Evolutionary conservation across 164 flowering plant species (phyloP), one percentile per base, ranked within the genome.

Genomic region (Aristolochia fimbriata): DNA sequence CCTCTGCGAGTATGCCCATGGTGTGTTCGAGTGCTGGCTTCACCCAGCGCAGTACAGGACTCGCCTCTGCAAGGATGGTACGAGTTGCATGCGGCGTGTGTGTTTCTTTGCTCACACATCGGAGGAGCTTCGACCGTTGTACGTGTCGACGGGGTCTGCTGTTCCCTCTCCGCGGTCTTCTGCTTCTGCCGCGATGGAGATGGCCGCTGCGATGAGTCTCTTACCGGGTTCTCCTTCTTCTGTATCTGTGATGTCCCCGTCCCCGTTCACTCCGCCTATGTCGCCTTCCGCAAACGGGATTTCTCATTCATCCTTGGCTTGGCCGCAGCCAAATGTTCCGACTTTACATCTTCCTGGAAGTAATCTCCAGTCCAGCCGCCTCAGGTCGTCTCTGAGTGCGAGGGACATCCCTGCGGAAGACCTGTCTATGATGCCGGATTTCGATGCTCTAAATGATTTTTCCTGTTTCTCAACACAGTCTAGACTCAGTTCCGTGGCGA

Each of bases 11-110:
- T 92, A 92, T 77, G 98, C 96, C 13, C 98, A 92, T 68, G 98
- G 96, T 10, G 98, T 92, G 51, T 92, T 92, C 59, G 98, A 92
- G 74, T 83, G 96, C 63, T 92, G 98, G 98, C 83, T 92, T 7
- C 98, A 92, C 51, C 98, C 98, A 0, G 98, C 98, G 19, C 98
- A 92, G 51, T 92, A 92, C 61, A 74, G 96, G 57, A 92, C 98
- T 1, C 78, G 98, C 12, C 85, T 89, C 2, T 92, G 98, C 76
- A 92, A 92, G 61, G 98, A 92, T 59, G 96, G 98, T 14, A 75
- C 81, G 13, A 63, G 62, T 62, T 91, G 98, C 56, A 66, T 71
- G 16, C 62, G 98, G 53, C 68, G 98, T 51, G 98, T 91, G 9
- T 91, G 98, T 71, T 92, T 92, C 73, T 92, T 92, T 70, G 98